Evolutionary conservation across 2,329 filamentous ascomycete genomes (phyloP), one percentile per base, ranked within the genome.

Genomic region (Epichloe coenophiala): DNA sequence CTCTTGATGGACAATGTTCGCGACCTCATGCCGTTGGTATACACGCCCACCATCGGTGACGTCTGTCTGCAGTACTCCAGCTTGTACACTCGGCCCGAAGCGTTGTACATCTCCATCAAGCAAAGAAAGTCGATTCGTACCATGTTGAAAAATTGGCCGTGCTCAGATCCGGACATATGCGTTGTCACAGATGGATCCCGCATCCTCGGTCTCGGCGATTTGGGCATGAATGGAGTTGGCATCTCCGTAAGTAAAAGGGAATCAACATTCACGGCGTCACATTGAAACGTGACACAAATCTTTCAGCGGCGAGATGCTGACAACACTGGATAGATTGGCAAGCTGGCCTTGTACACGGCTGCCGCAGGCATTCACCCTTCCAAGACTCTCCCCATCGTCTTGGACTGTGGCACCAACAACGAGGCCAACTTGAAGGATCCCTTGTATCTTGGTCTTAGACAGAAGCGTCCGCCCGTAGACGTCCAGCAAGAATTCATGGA

Each of bases 51-150:
- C 62, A 89, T 98, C 61, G 93, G 93, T 61, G 91, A 97, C 66
- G 93, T 95, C 58, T 98, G 93, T 73, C 76, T 95, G 65, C 85
- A 91, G 70, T 98, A 95, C 80, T 95, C 90, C 39, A 88, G 91
- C 61, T 81, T 97, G 60, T 97, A 95, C 75, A 94, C 90, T 54
- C 86, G 90, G 59, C 90, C 93, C 21, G 93, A 97, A 75, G 89
- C 86, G 57, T 79, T 97, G 69, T 98, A 97, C 73, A 86, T 98
- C 57, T 96, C 90, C 54, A 96, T 88, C 70, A 86, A 88, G 70
- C 91, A 98, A 74, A 83, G 87, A 57, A 93, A 90, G 63, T 88
- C 91, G 55, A 87, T 97, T 56, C 81, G 82, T 61, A 84, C 86
- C 44, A 90, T 97, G 65, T 82, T 97, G 58, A 76, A 82, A 63